A percentile compares a stretch with the other conserved stretches of the same genome.
phyloP scores from a whole-genome alignment of 2,329 filamentous ascomycete genomes.

The Pseudodiploospora longispora region DNA sequence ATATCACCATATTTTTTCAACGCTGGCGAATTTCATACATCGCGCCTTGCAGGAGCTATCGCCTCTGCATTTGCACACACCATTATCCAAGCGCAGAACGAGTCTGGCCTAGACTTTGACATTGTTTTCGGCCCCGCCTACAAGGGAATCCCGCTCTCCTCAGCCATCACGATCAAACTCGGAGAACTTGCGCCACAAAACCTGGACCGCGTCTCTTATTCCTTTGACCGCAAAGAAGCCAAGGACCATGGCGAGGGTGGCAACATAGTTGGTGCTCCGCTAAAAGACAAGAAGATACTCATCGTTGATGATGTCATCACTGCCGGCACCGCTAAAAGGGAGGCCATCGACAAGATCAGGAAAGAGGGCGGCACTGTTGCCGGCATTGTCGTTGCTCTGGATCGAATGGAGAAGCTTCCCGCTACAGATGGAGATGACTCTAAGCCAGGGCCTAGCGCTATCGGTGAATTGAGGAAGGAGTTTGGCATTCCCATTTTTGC shows the following conservation, averaged over 20 bases:
- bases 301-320: constrained; percentile 97
- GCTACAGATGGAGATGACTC: constrained; percentile 56
- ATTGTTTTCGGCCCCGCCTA: constrained; percentile 91
- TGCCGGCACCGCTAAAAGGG: constrained; percentile 85
- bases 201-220: constrained; percentile 69
- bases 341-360: constrained; percentile 83
- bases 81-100: constrained; percentile 41
- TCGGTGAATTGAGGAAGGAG: constrained; percentile 77
- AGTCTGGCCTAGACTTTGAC: constrained; percentile 55
- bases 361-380: constrained; percentile 77
- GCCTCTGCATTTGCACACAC: constrained; percentile 71
- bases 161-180: constrained; percentile 68
- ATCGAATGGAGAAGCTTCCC: constrained; percentile 77
- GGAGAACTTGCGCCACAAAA: constrained; percentile 56
- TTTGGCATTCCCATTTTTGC: constrained; percentile 75
- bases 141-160: constrained; percentile 91
- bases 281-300: constrained; percentile 78
- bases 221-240: constrained; percentile 91
- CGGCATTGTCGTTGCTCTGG: constrained; percentile 81
- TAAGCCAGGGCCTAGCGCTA: constrained; percentile 66
- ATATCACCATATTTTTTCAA: constrained; percentile 97
- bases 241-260: constrained; percentile 96
- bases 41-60: constrained; percentile 68
- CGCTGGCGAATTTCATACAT: constrained; percentile 81
- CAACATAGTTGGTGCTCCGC: constrained; percentile 76